Base-by-base conservation (phyloP, 257 asterid genomes). In the Nicotiana otophora region DNA sequence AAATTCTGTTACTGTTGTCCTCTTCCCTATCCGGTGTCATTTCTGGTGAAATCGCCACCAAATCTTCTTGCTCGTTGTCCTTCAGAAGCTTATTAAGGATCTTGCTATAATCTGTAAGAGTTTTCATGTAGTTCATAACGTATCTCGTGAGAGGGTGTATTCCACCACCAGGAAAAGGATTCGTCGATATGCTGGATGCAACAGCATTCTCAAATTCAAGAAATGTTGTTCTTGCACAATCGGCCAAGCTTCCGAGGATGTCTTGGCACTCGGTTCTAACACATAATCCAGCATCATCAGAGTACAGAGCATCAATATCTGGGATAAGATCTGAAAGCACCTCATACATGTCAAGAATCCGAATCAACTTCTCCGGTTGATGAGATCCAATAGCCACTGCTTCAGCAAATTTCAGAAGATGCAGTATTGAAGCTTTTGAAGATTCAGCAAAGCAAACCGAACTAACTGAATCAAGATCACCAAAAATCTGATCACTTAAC, bases 291-390 rank as follows among this genome's bases (percentile, higher is more conserved):
- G 86, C 80, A 55, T 89, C 97, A 39, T 88, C 91, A 0, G 84
- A 62, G 78, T 90, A 95, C 31, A 91, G n/a, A 12, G 86, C 58
- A 5, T 69, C 80, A 4, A 95, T 83, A 36, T 93, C 97, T 0
- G 96, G 91, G 39, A 86, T 83, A 46, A 93, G 95, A 39, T 88
- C 95, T 0, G 88, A 91, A 3, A 93, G 95, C 54, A 91, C 97
- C 89, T 95, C 99, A 17, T 93, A 91, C 98, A 92, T 91, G 86
- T 91, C 94, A 23, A 95, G 97, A 82, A 95, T 87, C 82, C 97
- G 88, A 42, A 92, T 87, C 90, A 95, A 57, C 88, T 95, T 93
- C 58, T 95, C 99, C 0, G 98, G 98, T 48, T 90, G 91, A 51
- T 88, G 97, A 74, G 95, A 94, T 28, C 97, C 94, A 10, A 95